Conservation (phyloP, 768 basidiomycete species). For the Stropharia rugosoannulata region DNA sequence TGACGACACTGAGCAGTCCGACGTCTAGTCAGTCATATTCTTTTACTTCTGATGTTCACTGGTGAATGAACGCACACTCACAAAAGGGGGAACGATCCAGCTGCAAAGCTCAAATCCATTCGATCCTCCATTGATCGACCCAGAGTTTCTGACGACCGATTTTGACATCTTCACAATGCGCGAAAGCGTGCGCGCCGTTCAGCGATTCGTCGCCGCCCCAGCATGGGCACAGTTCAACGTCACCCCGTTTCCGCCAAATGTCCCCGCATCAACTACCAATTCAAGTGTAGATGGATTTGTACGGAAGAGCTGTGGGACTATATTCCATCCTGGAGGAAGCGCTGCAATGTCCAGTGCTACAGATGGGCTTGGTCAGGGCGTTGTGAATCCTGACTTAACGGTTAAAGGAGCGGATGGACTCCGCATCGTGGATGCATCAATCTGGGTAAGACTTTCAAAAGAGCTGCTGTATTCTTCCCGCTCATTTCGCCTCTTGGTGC, state of each 20-base stretch:
- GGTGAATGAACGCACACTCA: background rate
- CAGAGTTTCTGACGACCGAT: conserved; percentile 1
- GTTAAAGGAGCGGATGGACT: conserved; percentile 25
- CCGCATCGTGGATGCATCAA: conserved; percentile 29
- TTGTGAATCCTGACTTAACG: conserved; percentile 27
- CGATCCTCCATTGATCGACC: conserved; percentile 16
- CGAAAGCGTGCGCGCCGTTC: background rate
- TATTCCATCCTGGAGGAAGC: conserved; percentile 23
- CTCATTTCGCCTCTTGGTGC: background rate
- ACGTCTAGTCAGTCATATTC: conserved; percentile 1
- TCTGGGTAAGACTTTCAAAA: conserved; percentile 18
- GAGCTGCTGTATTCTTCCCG: background rate
- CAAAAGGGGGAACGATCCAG: conserved; percentile 2
- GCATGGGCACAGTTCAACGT: background rate
- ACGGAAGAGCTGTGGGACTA: conserved; percentile 6
- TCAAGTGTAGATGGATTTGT: conserved; percentile 12
- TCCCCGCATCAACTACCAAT: conserved; percentile 5
- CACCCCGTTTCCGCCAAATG: background rate
- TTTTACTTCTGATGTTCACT: background rate
- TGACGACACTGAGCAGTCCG: conserved; percentile 1
- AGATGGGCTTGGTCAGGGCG: conserved; percentile 14
- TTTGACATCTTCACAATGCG: conserved; percentile 4
- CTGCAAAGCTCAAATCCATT: conserved; percentile 8
- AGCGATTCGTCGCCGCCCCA: background rate
- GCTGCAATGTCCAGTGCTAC: conserved; percentile 20